phyloP scores from a whole-genome alignment of 1,139 yeast species.

The Diutina scorzettiae region DNA sequence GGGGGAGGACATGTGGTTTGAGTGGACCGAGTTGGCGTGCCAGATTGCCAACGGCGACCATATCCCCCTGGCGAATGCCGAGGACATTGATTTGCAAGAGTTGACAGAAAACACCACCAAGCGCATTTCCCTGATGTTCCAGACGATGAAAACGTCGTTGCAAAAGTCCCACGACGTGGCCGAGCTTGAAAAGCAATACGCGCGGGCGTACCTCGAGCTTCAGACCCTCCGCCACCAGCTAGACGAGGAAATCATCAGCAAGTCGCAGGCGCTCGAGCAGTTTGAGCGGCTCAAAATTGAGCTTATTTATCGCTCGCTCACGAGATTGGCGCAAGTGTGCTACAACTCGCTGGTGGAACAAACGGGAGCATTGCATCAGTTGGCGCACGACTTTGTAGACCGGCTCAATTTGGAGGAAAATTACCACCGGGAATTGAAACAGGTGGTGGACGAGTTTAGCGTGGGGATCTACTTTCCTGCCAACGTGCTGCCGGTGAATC shows the following conservation, averaged over 20 bases:
- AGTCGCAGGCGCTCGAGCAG: slow-evolving; percentile 18
- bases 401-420: slow-evolving; percentile 18
- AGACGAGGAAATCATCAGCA: slow-evolving; percentile 18
- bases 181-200: slow-evolving; percentile 21
- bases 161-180: slow-evolving; percentile 23
- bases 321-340: slow-evolving; percentile 25
- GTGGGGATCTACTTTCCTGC: slow-evolving; percentile 34
- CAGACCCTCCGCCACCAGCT: slow-evolving; percentile 22
- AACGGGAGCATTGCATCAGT: slow-evolving; percentile 17
- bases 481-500: slow-evolving; percentile 17
- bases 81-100: slow-evolving; percentile 15
- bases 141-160: slow-evolving; percentile 17
- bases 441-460: slow-evolving; percentile 16
- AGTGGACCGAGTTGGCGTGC: slow-evolving; percentile 30
- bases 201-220: slow-evolving; percentile 20
- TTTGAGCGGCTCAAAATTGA: slow-evolving; percentile 28
- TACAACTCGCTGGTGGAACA: slow-evolving; percentile 19
- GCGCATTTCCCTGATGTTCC: slow-evolving; percentile 16
- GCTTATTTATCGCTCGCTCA: slow-evolving; percentile 22
- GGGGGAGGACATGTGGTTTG: slow-evolving; percentile 37
- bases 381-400: slow-evolving; percentile 17
- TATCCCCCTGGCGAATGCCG: slow-evolving; percentile 9
- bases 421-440: slow-evolving; percentile 18
- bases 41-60: slow-evolving; percentile 9
- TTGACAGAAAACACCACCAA: slow-evolving; percentile 16